phyloP scores from a whole-genome alignment of 108 stramenopile species.

The Skeletonema tropicum region DNA sequence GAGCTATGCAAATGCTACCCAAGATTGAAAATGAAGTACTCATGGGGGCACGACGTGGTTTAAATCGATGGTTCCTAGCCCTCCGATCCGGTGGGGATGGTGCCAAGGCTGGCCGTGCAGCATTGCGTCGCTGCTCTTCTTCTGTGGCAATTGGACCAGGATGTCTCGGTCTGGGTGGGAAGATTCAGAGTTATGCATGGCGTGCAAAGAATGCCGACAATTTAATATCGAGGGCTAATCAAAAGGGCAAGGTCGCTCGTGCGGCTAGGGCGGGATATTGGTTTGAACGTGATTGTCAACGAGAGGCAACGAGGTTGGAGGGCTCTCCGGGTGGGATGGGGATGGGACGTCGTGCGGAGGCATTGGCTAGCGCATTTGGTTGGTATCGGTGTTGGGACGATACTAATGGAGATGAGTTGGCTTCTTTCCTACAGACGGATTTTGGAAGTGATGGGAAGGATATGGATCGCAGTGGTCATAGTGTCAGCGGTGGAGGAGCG shows the following conservation, averaged over 20 bases:
- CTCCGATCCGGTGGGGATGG: constrained; percentile 90
- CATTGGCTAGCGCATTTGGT: constrained; percentile 87
- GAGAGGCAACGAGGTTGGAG: constrained; percentile 72
- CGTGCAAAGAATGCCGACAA: constrained; percentile 88
- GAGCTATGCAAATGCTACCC: constrained; percentile 84
- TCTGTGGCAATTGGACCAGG: constrained; percentile 76
- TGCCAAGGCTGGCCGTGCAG: constrained; percentile 84
- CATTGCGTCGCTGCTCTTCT: constrained; percentile 73
- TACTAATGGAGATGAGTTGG: constrained; percentile 62
- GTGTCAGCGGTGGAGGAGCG: constrained; percentile 29
- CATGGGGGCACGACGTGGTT: constrained; percentile 77
- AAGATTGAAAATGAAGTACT: constrained; percentile 91
- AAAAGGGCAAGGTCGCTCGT: constrained; percentile 73
- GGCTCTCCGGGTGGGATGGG: constrained; percentile 56
- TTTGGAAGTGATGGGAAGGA: constrained; percentile 46
- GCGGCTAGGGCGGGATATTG: constrained; percentile 82
- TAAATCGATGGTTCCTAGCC: constrained; percentile 87
- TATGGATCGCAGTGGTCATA: constrained; percentile 50
- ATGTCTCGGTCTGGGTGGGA: constrained; percentile 79
- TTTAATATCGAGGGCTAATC: constrained; percentile 72
- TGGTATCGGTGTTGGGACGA: constrained; percentile 94
- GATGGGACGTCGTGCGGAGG: constrained; percentile 81
- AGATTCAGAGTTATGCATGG: constrained; percentile 82
- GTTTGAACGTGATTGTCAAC: constrained; percentile 84
- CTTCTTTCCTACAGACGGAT: constrained; percentile 41